A percentile compares a stretch with the other conserved stretches of the same genome.
phyloP scores from a whole-genome alignment of 1,284 basidiomycete species.

The Ceratobasidium sp. region DNA sequence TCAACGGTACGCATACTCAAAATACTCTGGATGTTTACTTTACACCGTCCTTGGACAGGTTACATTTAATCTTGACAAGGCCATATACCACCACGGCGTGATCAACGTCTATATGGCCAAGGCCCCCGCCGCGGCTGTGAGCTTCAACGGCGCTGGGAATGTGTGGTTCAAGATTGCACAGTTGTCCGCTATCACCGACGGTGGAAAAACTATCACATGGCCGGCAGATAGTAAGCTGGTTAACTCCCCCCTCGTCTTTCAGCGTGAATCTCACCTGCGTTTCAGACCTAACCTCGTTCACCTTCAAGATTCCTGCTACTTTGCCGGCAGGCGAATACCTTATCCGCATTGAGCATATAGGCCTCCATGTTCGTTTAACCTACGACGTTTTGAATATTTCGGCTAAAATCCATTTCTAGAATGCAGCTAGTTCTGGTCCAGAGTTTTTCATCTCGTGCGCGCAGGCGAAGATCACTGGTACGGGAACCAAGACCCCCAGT shows the following conservation, averaged over 20 bases:
- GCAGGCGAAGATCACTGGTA: neutral
- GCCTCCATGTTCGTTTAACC: neutral
- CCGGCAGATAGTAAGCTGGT: conserved; percentile 52
- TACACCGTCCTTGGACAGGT: conserved; percentile 44
- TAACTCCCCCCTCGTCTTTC: no score
- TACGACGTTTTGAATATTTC: neutral
- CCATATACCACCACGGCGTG: conserved; percentile 54
- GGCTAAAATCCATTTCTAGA: neutral
- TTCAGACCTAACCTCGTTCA: neutral
- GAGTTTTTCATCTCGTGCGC: neutral
- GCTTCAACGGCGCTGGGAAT: conserved; percentile 53
- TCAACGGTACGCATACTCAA: conserved; percentile 50
- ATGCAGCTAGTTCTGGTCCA: neutral
- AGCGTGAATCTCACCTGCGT: no score
- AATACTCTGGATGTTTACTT: conserved; percentile 43
- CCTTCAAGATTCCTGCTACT: neutral
- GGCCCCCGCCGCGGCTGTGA: conserved; percentile 54
- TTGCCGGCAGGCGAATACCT: neutral
- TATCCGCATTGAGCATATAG: neutral
- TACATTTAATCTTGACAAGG: conserved; percentile 47
- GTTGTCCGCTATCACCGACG: conserved; percentile 51
- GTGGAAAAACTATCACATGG: conserved; percentile 51
- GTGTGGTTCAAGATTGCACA: conserved; percentile 63
- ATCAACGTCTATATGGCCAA: conserved; percentile 55
- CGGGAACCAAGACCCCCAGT: neutral